Evolutionary conservation across 2,329 filamentous ascomycete species (phyloP).

Genomic region (Hyphodiscus sp.): DNA sequence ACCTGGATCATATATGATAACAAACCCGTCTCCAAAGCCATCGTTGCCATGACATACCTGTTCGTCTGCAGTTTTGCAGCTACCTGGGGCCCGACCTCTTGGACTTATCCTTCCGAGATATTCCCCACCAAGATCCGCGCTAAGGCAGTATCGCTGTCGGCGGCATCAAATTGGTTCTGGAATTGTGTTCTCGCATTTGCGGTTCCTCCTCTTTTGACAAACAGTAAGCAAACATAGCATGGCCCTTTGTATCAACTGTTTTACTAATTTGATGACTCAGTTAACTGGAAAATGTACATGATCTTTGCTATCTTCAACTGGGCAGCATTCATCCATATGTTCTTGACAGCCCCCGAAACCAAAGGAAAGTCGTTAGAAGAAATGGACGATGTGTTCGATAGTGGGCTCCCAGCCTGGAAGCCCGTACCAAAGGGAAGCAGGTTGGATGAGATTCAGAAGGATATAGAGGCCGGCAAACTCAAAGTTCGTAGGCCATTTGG

Average conservation of each 20-base stretch:
- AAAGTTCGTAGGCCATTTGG: constrained; percentile 19
- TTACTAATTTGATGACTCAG: neutral
- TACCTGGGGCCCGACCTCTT: constrained; percentile 45
- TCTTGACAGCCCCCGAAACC: constrained; percentile 61
- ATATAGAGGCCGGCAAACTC: constrained; percentile 38
- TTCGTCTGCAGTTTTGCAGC: constrained; percentile 65
- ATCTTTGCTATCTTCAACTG: constrained; percentile 70
- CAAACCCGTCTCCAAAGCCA: constrained; percentile 48
- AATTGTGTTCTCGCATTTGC: constrained; percentile 59
- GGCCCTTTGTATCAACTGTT: neutral
- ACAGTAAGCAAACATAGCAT: constrained; percentile 28
- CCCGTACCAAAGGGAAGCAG: constrained; percentile 35
- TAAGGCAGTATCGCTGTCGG: constrained; percentile 67
- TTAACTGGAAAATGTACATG: constrained; percentile 61
- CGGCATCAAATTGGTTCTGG: constrained; percentile 68
- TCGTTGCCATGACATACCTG: constrained; percentile 66
- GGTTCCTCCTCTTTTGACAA: constrained; percentile 43
- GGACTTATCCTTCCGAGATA: constrained; percentile 60
- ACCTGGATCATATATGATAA: constrained; percentile 52
- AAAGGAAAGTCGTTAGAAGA: constrained; percentile 71
- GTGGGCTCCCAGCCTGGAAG: constrained; percentile 53
- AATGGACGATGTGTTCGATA: constrained; percentile 66
- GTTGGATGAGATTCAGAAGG: constrained; percentile 40
- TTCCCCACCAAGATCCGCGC: constrained; percentile 64
- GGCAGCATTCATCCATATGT: constrained; percentile 61